Conservation (phyloP, 2,329 filamentous ascomycete genomes). For the Aureobasidium lini region DNA sequence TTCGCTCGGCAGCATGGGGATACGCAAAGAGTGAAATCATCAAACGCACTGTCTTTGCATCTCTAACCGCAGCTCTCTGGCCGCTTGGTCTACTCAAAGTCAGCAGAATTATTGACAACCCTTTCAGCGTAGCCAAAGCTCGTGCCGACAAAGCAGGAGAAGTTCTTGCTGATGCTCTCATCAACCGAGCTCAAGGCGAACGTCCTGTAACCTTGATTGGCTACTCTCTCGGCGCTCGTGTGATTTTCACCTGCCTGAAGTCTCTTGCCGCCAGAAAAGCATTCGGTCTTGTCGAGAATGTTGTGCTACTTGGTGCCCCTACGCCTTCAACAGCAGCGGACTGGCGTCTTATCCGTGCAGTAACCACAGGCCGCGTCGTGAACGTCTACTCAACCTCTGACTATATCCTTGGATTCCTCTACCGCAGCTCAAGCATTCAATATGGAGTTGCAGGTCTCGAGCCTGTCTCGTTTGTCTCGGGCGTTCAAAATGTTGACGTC, state of each 20-base stretch:
- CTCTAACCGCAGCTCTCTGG: conserved; percentile 42
- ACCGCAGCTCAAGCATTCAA: conserved; percentile 75
- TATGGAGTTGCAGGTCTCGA: conserved; percentile 80
- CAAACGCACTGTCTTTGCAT: conserved; percentile 47
- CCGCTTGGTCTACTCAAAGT: conserved; percentile 41
- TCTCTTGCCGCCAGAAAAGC: conserved; percentile 68
- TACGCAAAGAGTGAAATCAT: conserved; percentile 69
- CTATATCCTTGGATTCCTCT: conserved; percentile 78
- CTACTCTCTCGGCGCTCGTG: conserved; percentile 36
- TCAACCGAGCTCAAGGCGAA: conserved; percentile 35
- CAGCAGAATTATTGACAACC: conserved; percentile 34
- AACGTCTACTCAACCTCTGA: conserved; percentile 88
- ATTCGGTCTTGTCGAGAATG: conserved; percentile 77
- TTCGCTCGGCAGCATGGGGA: conserved; percentile 74
- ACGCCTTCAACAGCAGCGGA: conserved; percentile 63
- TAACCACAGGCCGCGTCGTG: conserved; percentile 73
- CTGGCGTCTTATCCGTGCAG: conserved; percentile 69
- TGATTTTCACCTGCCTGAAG: conserved; percentile 76
- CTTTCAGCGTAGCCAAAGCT: conserved; percentile 32
- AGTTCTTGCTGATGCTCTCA: conserved; percentile 34
- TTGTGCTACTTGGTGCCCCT: conserved; percentile 74
- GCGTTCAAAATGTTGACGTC: conserved; percentile 53
- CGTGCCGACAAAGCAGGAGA: conserved; percentile 33
- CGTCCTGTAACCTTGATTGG: conserved; percentile 33
- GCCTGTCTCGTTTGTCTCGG: conserved; percentile 56